Base-by-base conservation (phyloP, 495 filamentous ascomycete species). In the Daldinia grandis region DNA sequence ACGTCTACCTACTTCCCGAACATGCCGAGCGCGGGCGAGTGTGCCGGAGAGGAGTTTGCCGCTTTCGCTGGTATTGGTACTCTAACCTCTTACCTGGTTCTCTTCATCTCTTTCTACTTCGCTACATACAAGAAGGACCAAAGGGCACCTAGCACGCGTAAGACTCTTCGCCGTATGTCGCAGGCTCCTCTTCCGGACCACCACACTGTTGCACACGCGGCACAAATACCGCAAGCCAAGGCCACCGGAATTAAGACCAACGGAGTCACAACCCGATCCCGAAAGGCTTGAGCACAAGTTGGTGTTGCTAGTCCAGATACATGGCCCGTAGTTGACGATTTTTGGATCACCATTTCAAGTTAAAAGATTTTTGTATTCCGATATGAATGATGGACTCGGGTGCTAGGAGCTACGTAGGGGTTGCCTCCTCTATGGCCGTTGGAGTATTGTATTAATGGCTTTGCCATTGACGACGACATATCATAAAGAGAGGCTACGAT, bases 51-150 rank as follows among this genome's bases (percentile, higher is more conserved):
- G 85, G 95, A 99, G 83, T 98, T 97, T 76, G 95, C 95, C 58
- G 95, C 95, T 27, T 92, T 98, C 78, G 88, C 94, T 58, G 95
- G 95, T 73, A 95, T 97, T 62, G 93, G 85, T 64, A 96, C 97
- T 76, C 82, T 99, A 74, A 92, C 86, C 82, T 95, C 92, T 47
- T 99, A 99, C 87, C 89, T 99, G 62, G 84, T 98, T 69, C 92
- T 99, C 63, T 99, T 99, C 88, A 97, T 99, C 84, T 93, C 91
- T 56, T 99, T 99, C 91, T 99, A 99, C 87, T 84, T 96, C 69
- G 93, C 93, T 54, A 99, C 95, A 61, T 99, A 99, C 85, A 93
- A 92, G 82, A 97, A 96, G 88, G 84, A 87, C 57, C 86, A 87
- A 75, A 93, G 92, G 85, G 79, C 81, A 33, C 80, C 83, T 30